Percentiles rank a stretch among this genome's conserved stretches.
Evolutionary conservation across 768 basidiomycete genomes (phyloP).

Genomic region (Leccinum longicurvipes): DNA sequence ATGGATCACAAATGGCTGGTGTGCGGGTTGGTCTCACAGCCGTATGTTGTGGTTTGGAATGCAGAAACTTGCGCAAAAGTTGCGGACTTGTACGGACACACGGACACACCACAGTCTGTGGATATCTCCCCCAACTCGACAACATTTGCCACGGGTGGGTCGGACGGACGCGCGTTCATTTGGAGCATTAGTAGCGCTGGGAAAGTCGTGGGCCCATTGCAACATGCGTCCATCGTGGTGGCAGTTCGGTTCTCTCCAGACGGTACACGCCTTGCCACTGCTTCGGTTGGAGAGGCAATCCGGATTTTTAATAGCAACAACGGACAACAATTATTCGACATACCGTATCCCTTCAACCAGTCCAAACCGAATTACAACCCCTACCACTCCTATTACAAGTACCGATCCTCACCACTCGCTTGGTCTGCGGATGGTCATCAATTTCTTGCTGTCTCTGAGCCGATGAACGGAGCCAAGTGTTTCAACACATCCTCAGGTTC

Average conservation of each 20-base stretch:
- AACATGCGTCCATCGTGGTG: neutral
- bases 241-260: neutral
- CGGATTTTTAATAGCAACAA: neutral
- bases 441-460: neutral
- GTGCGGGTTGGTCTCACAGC: neutral
- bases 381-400: too few relatives aligned
- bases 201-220: neutral
- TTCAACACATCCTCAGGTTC: neutral
- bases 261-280: neutral
- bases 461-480: neutral
- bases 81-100: neutral
- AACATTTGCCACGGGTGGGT: neutral
- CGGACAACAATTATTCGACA: neutral
- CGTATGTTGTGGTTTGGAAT: neutral
- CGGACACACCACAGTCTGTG: rapidly evolving
- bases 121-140: neutral
- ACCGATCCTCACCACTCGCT: too few relatives aligned
- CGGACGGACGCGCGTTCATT: neutral
- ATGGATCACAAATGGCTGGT: neutral
- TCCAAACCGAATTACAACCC: too few relatives aligned
- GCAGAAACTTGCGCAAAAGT: neutral
- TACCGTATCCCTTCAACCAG: neutral
- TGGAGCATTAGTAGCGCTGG: neutral
- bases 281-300: neutral
- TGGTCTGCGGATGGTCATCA: neutral